A percentile compares a stretch with the other conserved stretches of the same genome.
These are phyloP conservation scores for Tylopilus orsonianus DNA, from an alignment of 1,284 basidiomycete species.

Conservation along the genomic window DNA sequence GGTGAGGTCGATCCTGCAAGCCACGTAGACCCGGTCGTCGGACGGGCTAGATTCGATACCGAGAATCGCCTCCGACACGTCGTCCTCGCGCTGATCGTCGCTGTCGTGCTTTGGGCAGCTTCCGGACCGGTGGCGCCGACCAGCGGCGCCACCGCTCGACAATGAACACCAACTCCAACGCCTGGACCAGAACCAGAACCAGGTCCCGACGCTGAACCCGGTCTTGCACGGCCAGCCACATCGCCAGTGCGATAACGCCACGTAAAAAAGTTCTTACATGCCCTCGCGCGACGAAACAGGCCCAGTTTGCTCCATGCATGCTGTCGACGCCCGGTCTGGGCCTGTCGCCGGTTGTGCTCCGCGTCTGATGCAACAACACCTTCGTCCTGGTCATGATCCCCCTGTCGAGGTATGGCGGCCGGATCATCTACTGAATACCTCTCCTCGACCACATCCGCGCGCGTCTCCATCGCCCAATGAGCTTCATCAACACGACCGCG, in stretches of 20 bases:
- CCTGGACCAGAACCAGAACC: neutral
- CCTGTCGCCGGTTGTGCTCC: neutral
- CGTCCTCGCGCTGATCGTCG: neutral
- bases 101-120: neutral
- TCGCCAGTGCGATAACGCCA: conserved; percentile 6
- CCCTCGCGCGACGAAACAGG: conserved; percentile 5
- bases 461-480: neutral
- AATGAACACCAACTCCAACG: neutral
- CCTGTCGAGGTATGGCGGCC: conserved; percentile 13
- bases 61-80: neutral
- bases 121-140: conserved; percentile 16
- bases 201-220: neutral
- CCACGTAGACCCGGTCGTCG: neutral
- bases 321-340: neutral
- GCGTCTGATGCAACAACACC: neutral
- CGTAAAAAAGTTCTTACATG: conserved; percentile 8
- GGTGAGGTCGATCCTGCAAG: conserved; percentile 4
- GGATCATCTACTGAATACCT: conserved; percentile 18
- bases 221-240: no score
- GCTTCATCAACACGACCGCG: neutral
- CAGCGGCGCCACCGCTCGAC: conserved; percentile 12
- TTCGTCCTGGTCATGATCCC: neutral
- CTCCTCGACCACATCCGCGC: neutral
- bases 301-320: conserved; percentile 5
- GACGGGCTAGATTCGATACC: neutral